These are phyloP conservation scores for Arbutus unedo DNA, from an alignment of 148 eudicot genomes.

Conservation along the genomic window DNA sequence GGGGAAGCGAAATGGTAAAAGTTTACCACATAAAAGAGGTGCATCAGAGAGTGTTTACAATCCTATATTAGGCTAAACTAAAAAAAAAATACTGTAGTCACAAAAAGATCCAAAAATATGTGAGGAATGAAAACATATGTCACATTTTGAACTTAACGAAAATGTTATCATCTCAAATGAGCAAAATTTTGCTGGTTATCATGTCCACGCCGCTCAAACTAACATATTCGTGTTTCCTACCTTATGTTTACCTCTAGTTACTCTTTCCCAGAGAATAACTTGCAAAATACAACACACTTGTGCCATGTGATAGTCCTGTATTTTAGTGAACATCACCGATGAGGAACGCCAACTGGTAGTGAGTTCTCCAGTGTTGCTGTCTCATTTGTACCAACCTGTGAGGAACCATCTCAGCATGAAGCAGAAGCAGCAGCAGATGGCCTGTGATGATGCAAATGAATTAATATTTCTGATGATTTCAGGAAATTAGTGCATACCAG, in stretches of 20 bases:
- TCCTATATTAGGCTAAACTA: neutral
- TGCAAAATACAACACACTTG: neutral
- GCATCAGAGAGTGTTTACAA: neutral
- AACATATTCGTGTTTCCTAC: neutral
- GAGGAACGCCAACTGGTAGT: neutral
- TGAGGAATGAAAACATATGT: neutral
- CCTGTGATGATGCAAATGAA: conserved; percentile 37
- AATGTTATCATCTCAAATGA: neutral
- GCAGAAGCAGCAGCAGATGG: conserved; percentile 73
- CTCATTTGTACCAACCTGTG: conserved; percentile 90
- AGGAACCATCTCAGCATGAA: conserved; percentile 85
- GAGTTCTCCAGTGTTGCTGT: neutral
- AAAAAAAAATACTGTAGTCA: neutral
- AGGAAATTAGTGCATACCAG: neutral
- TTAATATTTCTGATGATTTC: neutral
- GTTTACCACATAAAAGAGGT: neutral
- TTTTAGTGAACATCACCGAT: neutral
- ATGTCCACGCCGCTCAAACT: neutral
- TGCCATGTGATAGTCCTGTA: neutral
- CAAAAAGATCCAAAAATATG: neutral
- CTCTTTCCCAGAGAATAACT: neutral
- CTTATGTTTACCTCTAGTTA: neutral
- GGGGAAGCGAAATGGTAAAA: neutral
- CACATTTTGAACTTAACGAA: neutral
- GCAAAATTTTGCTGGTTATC: neutral